Evolutionary conservation across 2,329 filamentous ascomycete species (phyloP), one percentile per base, ranked within the genome.

Genomic region (Aspergillus sclerotialis): DNA sequence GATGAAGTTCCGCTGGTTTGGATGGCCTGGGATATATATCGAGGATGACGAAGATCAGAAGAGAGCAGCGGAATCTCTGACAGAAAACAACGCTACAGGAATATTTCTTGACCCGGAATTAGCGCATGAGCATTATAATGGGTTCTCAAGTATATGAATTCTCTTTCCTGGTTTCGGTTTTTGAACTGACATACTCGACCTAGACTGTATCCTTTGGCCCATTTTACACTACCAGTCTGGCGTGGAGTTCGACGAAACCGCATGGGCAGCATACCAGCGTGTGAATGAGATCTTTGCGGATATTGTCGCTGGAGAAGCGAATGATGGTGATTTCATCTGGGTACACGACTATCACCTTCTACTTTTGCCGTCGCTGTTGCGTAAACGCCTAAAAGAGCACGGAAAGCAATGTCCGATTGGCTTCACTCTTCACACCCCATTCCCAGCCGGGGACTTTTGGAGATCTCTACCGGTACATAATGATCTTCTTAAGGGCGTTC

Each of bases 271-370:
- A 33, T 94, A 94, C 68, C 79, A 78, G 52, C 82, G 90, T 54
- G 88, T 90, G 49, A 94, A 94, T 63, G 76, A 82, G 38, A 72
- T 90, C 7, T 94, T 94, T 55, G 88, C 89, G 33, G 81, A 88
- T 65, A 78, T 80, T 13, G 80, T 94, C 45, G 77, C 83, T 37
- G 78, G 80, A 48, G 83, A 92, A 45, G 82, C 93, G 10, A 76
- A 86, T 56, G 86, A 93, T 55, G 86, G 86, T 40, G 87, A 94
- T 61, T 68, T 93, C 50, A 81, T 94, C 52, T 94, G 88, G 88
- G 84, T 94, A 6, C 88, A 94, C 63, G 88, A 94, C 64, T 94
- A 94, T 65, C 88, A 94, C 62, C 70, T 94, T 37, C 94, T 94
- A 86, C 78, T 94, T 13, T 73, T 94, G 14, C 88, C 88, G 19